Conservation (phyloP, 768 basidiomycete species). For the Pulveroboletus frians region DNA sequence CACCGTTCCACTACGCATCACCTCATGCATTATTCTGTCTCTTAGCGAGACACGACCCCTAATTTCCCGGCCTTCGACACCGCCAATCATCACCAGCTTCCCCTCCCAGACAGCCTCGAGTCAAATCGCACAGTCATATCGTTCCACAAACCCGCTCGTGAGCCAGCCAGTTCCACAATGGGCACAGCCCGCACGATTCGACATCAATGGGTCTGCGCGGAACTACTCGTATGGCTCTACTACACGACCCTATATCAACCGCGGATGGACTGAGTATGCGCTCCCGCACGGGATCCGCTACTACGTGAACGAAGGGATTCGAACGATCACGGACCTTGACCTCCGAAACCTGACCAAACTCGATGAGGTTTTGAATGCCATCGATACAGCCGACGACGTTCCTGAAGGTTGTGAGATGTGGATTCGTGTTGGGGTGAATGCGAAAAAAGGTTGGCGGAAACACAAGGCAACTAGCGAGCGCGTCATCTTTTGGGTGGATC, state of each 20-base stretch:
- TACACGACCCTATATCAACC: conserved; percentile 20
- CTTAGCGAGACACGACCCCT: conserved; percentile 52
- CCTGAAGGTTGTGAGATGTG: conserved; percentile 56
- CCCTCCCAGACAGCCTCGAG: conserved; percentile 16
- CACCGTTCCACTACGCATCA: too few species aligned
- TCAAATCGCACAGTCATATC: conserved; percentile 24
- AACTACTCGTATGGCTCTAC: conserved; percentile 26
- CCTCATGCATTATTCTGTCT: neutral
- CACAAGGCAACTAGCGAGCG: conserved; percentile 31
- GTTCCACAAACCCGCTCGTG: conserved; percentile 13
- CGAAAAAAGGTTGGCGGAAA: conserved; percentile 27
- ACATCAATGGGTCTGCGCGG: conserved; percentile 30
- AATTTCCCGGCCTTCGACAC: conserved; percentile 35
- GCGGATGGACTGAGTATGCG: conserved; percentile 72
- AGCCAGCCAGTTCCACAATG: conserved; percentile 28
- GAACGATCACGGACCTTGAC: conserved; percentile 67
- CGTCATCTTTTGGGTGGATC: conserved; percentile 60
- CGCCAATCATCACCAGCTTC: conserved; percentile 24
- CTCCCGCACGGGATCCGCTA: conserved; percentile 73
- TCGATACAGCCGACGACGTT: conserved; percentile 27
- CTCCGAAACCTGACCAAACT: conserved; percentile 50
- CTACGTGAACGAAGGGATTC: conserved; percentile 59
- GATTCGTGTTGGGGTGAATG: conserved; percentile 43
- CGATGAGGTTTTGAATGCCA: conserved; percentile 34
- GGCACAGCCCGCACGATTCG: conserved; percentile 21